Base-by-base conservation (phyloP, 768 basidiomycete genomes). In the Artomyces pyxidatus region DNA sequence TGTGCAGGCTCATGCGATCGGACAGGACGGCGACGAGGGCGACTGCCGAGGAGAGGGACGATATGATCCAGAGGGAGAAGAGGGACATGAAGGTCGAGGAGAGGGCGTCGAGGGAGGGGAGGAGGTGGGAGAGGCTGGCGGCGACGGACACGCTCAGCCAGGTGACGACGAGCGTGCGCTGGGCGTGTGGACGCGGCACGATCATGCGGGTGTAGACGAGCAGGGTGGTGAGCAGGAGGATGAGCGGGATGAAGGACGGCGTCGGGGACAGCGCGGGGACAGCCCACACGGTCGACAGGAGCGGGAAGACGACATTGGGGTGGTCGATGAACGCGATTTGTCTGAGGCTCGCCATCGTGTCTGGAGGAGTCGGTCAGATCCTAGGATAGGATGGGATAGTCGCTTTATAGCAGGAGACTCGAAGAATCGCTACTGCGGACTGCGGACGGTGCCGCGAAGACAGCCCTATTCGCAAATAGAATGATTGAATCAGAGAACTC, bases 51-150 rank as follows among this genome's bases (percentile, higher is more conserved):
- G 76, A 73, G 0, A 69, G 8, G 0, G 64, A 55, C 0, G 77
- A 76, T 35, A 78, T 58, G 9, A 61, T 8, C 17, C 68, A 56
- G 8, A 86, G 63, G 0, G 74, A 68, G 4, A 64, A n/a, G 17
- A 85, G 14, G 0, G 86, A 81, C 14, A 68, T 58, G 3, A 66
- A 52, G 9, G 74, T 53, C 2, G 72, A 76, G 0, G 83, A 83
- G 7, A 87, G 66, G 0, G 85, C 83, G 43, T 73, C 58, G 3
- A 63, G 26, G 2, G 68, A 61, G 2, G 68, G 58, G 4, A 49
- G 52, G 28, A 61, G 40, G 41, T 68, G 62, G 3, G 61, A 58
- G 10, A 61, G 26, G 19, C 48, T 57, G 19, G 62, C 53, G 0
- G 65, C 64, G 2, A 60, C 29, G 0, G 68, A 57, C 22, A 67